Evolutionary conservation across 2,329 filamentous ascomycete species (phyloP).

Genomic region (Diaporthe vaccinii): DNA sequence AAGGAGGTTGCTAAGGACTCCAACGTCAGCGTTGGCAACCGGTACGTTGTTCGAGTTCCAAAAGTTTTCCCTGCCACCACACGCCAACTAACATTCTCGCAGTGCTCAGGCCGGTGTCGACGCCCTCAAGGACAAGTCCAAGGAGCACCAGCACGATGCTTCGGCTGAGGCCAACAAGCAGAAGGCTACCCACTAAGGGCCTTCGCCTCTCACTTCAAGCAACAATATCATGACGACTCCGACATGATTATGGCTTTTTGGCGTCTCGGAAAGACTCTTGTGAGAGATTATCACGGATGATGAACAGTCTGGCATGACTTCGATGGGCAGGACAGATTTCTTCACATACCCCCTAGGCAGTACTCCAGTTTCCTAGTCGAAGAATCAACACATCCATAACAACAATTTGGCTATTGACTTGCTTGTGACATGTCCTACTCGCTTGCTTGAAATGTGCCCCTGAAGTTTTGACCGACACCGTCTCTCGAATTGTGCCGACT

Average conservation of each 20-base stretch:
- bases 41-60: constrained; percentile 47
- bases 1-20: constrained; percentile 70
- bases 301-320: constrained; percentile 31
- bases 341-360: constrained; percentile 51
- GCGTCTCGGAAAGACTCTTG: constrained; percentile 31
- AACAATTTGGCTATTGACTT: background rate
- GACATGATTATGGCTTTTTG: constrained; percentile 32
- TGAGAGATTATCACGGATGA: constrained; percentile 5
- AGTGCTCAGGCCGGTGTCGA: constrained; percentile 50
- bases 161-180: constrained; percentile 56
- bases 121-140: constrained; percentile 53
- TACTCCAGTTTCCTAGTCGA: constrained; percentile 44
- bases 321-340: constrained; percentile 37
- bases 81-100: constrained; percentile 10
- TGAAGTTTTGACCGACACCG: too few relatives aligned
- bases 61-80: too few relatives aligned
- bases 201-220: background rate
- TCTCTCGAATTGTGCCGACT: too few relatives aligned
- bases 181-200: constrained; percentile 52
- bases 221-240: constrained; percentile 12
- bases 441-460: too few relatives aligned
- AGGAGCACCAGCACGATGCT: constrained; percentile 50
- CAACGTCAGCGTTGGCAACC: constrained; percentile 60
- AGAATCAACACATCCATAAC: constrained; percentile 40
- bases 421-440: background rate